Base-by-base conservation (phyloP, 768 basidiomycete species). In the Leccinum aurantiacum region DNA sequence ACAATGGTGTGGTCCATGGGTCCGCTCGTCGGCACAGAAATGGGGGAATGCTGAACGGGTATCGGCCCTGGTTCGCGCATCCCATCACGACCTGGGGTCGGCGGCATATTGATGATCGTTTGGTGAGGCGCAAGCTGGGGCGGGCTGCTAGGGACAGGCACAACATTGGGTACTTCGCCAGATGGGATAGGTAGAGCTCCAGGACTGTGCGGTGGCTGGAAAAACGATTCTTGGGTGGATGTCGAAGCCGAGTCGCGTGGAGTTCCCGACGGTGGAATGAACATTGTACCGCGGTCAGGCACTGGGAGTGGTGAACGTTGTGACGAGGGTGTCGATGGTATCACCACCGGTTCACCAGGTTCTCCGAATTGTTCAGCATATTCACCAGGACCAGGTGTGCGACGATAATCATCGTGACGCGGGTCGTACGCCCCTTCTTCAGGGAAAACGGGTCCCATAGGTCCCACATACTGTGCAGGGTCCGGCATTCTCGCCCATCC, bases 361-460 rank as follows among this genome's bases (percentile, higher is more conserved):
- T 67, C 65, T 13, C 48, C 54, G 13, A 31, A 24, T 11, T 2
- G 64, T 25, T 63, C 57, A 47, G 29, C 8, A 31, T 60, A 64
- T 17, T 54, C 61, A 17, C 24, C 14, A 9, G 60, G 68, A 17
- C 24, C 14, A 9, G 60, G 68, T 51, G 2, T 41, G 54, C 2
- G 60, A 54, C 47, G 37, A 41, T 41, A 41, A 3, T 41, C 41
- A 41, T 14, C 41, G 17, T 3, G n/a, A 47, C 53, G 59, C 3
- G 31, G 31, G 1, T 44, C 61, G 29, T 59, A 65, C 10, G 62
- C 61, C 4, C 48, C 54, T n/a, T 75, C 78, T 25, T 67, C 69
- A 8, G 80, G 79, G 55, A 81, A 71, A 22, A 80, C 76, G 9
- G 75, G 75, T 14, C 61, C 63, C 10, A 22, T 38, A 33, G 56